Percentiles rank a stretch among this genome's conserved stretches.
These are phyloP conservation scores for Allomyces macrogynus DNA, from an alignment of 192 early-diverging fungal species.

Conservation along the genomic window DNA sequence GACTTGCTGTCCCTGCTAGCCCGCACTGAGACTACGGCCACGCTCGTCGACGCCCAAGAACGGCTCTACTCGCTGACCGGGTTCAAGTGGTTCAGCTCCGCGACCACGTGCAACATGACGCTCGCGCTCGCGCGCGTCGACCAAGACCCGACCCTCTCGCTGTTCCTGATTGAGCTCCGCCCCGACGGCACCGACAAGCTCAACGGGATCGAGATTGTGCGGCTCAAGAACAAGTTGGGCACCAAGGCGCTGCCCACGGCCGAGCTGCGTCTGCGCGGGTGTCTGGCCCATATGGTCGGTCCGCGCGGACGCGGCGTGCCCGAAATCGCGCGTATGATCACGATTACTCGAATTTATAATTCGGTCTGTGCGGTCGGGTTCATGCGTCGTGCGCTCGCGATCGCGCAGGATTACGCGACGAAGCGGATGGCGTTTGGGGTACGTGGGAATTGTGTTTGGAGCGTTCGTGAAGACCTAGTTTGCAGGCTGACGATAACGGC, in stretches of 20 bases:
- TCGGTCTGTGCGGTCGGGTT: conserved; percentile 20
- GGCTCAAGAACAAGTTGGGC: conserved; percentile 49
- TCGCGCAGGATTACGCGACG: conserved; percentile 38
- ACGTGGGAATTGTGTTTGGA: background rate
- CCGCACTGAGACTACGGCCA: conserved; percentile 41
- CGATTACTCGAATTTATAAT: conserved; percentile 45
- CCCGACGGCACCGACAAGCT: conserved; percentile 22
- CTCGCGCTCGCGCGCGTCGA: conserved; percentile 36
- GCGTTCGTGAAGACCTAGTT: background rate
- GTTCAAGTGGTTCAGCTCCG: conserved; percentile 57
- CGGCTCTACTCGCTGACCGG: conserved; percentile 27
- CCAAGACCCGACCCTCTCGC: conserved; percentile 13
- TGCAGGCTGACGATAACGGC: background rate
- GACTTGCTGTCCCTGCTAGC: background rate
- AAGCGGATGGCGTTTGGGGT: conserved; percentile 20
- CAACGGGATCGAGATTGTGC: conserved; percentile 43
- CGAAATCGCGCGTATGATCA: conserved; percentile 41
- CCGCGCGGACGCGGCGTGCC: conserved; percentile 16
- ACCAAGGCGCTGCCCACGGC: conserved; percentile 51
- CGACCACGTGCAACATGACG: conserved; percentile 46
- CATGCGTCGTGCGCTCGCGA: conserved; percentile 21
- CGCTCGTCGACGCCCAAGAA: conserved; percentile 12
- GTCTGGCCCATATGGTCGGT: conserved; percentile 14
- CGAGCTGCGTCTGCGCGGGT: conserved; percentile 34
- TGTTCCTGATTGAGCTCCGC: conserved; percentile 37